These are phyloP conservation scores for Ceratobasidium papillatum DNA, from an alignment of 1,284 basidiomycete genomes.

Conservation along the genomic window DNA sequence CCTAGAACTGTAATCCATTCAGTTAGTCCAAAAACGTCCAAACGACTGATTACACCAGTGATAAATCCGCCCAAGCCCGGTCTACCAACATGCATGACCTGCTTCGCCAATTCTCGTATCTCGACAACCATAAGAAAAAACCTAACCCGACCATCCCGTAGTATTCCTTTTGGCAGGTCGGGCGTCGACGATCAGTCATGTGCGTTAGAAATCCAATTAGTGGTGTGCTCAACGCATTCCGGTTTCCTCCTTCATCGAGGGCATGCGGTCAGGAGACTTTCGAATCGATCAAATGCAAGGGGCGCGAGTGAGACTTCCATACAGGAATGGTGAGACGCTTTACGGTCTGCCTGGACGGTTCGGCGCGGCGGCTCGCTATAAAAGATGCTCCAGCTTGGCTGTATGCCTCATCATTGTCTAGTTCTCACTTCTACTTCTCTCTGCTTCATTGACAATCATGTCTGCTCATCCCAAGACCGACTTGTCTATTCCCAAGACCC, in stretches of 20 bases:
- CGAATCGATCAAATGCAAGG: conserved; percentile 14
- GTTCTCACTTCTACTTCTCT: conserved; percentile 4
- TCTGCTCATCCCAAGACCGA: conserved; percentile 38
- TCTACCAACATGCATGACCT: neutral
- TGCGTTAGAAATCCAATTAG: neutral
- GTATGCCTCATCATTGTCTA: neutral
- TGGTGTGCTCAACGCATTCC: neutral
- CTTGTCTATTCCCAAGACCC: conserved; percentile 39
- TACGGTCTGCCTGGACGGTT: conserved; percentile 28
- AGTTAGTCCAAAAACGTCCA: neutral
- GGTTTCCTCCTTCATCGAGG: conserved; percentile 18
- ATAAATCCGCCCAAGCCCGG: conserved; percentile 36
- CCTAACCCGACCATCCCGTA: conserved; percentile 6
- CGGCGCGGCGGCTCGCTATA: conserved; percentile 26
- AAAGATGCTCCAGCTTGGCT: neutral
- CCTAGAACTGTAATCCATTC: neutral
- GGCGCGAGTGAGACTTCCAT: conserved; percentile 5
- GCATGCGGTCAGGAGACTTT: conserved; percentile 33
- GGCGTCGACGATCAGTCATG: neutral
- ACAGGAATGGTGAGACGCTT: conserved; percentile 11
- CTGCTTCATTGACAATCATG: neutral
- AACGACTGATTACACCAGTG: neutral
- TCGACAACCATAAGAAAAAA: conserved; percentile 18
- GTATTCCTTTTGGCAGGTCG: conserved; percentile 5
- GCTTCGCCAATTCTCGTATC: conserved; percentile 3